These are phyloP conservation scores for Platanthera zijinensis DNA, from an alignment of 106 monocot genomes.

Conservation along the genomic window DNA sequence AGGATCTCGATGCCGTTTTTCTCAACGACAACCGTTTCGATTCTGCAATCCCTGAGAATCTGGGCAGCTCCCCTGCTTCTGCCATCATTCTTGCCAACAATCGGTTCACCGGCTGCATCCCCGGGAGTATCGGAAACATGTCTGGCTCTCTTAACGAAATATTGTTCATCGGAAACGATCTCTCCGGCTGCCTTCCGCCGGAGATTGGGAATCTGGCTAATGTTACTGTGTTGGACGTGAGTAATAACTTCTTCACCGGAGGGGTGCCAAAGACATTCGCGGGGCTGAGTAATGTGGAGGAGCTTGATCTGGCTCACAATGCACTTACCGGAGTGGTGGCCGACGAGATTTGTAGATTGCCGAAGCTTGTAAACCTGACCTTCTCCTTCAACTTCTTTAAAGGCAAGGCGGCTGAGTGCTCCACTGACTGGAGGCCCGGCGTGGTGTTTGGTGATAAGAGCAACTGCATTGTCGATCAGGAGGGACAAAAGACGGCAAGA, in stretches of 20 bases:
- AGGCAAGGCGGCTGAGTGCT: slow-evolving; percentile 14
- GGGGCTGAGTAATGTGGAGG: slow-evolving; percentile 9
- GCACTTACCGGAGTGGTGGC: slow-evolving; percentile 16
- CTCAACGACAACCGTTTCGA: slow-evolving; percentile 40
- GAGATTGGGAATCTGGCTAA: neutral
- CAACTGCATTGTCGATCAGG: slow-evolving; percentile 17
- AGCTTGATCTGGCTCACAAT: slow-evolving; percentile 18
- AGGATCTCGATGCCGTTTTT: slow-evolving; percentile 32
- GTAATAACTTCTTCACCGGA: slow-evolving; percentile 23
- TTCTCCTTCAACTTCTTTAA: slow-evolving; percentile 29
- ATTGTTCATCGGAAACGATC: slow-evolving; percentile 25
- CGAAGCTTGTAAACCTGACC: slow-evolving; percentile 18
- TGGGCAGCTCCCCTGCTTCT: slow-evolving; percentile 44
- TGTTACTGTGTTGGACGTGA: slow-evolving; percentile 22
- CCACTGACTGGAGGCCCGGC: neutral
- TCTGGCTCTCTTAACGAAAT: slow-evolving; percentile 30
- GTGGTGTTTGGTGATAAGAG: slow-evolving; percentile 7
- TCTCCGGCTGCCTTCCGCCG: slow-evolving; percentile 28
- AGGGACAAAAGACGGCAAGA: neutral
- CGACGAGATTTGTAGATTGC: slow-evolving; percentile 11
- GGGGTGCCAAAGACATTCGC: slow-evolving; percentile 15
- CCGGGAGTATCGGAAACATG: slow-evolving; percentile 37
- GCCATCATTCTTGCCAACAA: slow-evolving; percentile 49
- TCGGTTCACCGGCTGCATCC: slow-evolving; percentile 41
- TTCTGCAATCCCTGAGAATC: slow-evolving; percentile 28